phyloP scores from a whole-genome alignment of 1,284 basidiomycete species.

The Sporisorium iseilematis-ciliati region DNA sequence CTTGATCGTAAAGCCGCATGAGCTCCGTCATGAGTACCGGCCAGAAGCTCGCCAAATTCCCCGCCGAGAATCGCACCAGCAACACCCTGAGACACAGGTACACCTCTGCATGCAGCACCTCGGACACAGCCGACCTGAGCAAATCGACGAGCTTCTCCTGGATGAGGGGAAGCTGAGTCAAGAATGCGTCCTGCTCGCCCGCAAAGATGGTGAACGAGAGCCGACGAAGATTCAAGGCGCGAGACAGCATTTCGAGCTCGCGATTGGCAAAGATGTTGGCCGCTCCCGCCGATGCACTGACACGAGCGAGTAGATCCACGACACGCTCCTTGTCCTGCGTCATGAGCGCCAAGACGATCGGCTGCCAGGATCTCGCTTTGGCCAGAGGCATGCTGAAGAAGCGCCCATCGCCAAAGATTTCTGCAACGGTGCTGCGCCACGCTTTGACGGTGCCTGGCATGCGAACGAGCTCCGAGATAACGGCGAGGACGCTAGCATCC shows the following conservation, averaged over 20 bases:
- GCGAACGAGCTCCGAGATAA: slow-evolving; percentile 79
- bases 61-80: slow-evolving; percentile 88
- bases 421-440: slow-evolving; percentile 84
- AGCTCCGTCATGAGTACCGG: slow-evolving; percentile 93
- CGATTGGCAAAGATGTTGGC: slow-evolving; percentile 96
- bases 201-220: slow-evolving; percentile 86
- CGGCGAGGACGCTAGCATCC: slow-evolving; percentile 74
- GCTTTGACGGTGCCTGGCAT: slow-evolving; percentile 83
- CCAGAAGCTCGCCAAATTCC: slow-evolving; percentile 96
- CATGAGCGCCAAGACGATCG: slow-evolving; percentile 83
- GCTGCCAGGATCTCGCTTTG: slow-evolving; percentile 78
- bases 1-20: slow-evolving; percentile 75
- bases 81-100: slow-evolving; percentile 93
- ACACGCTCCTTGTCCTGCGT: slow-evolving; percentile 89
- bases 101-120: slow-evolving; percentile 86
- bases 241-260: slow-evolving; percentile 89
- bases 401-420: slow-evolving; percentile 85
- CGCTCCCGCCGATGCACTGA: slow-evolving; percentile 76
- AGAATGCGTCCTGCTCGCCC: slow-evolving; percentile 88
- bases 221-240: slow-evolving; percentile 88
- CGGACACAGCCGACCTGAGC: slow-evolving; percentile 80
- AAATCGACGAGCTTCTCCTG: slow-evolving; percentile 98
- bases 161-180: slow-evolving; percentile 88
- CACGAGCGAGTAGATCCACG: slow-evolving; percentile 77
- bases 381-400: slow-evolving; percentile 82